A percentile compares a stretch with the other conserved stretches of the same genome.
Evolutionary conservation across 768 basidiomycete species (phyloP).

Genomic region (Mycena metata): DNA sequence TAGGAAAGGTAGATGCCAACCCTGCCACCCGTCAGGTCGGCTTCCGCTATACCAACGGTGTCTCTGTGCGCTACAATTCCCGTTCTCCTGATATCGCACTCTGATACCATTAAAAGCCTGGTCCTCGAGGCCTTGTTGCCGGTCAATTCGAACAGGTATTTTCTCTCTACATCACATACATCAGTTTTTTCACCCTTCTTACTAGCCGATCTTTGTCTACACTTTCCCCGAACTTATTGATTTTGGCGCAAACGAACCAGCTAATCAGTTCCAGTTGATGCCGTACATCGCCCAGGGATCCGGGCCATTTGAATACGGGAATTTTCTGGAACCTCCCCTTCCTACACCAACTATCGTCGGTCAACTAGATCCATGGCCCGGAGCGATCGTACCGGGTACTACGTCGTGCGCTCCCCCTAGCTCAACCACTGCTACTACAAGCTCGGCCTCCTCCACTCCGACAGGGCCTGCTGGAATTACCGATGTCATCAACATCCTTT

Average conservation of each 20-base stretch:
- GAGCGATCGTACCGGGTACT: neutral
- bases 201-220: slow-evolving; percentile 22
- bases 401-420: neutral
- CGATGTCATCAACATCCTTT: slow-evolving; percentile 29
- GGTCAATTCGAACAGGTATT: slow-evolving; percentile 33
- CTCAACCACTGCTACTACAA: neutral
- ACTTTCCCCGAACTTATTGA: slow-evolving; percentile 39
- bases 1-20: slow-evolving; percentile 1
- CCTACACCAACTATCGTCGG: slow-evolving; percentile 38
- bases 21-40: slow-evolving; percentile 39
- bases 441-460: neutral
- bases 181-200: too few relatives aligned
- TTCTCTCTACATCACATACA: too few relatives aligned
- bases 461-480: neutral
- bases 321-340: slow-evolving; percentile 25
- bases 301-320: slow-evolving; percentile 38
- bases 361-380: slow-evolving; percentile 39
- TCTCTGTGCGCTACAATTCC: neutral
- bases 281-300: slow-evolving; percentile 34
- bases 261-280: slow-evolving; percentile 36
- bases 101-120: neutral
- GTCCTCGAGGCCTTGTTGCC: slow-evolving; percentile 28
- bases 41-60: slow-evolving; percentile 19
- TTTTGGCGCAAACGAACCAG: slow-evolving; percentile 11
- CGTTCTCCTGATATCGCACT: neutral